Conservation (phyloP, 176 grass and related monocot genomes). For the Otatea glauca region DNA sequence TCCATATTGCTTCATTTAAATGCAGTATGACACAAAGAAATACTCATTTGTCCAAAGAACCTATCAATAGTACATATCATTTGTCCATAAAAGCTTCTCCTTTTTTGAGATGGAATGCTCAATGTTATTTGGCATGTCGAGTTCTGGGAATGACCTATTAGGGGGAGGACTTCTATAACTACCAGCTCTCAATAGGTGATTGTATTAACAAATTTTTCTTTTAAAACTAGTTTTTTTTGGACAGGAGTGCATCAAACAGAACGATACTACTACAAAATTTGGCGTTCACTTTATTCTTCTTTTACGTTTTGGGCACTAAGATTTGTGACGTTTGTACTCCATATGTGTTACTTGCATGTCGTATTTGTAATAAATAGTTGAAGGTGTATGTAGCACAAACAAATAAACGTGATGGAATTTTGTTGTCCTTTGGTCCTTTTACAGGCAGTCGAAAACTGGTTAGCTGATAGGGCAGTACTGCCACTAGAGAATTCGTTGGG, state of each 20-base stretch:
- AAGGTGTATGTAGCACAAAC: background rate
- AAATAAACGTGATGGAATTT: slow-evolving; percentile 3
- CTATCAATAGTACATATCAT: background rate
- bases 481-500: slow-evolving; percentile 87
- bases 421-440: slow-evolving; percentile 39
- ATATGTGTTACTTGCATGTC: background rate
- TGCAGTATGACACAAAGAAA: background rate
- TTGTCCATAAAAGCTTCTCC: background rate
- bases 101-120: background rate
- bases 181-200: slow-evolving; percentile 1
- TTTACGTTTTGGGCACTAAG: background rate
- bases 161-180: background rate
- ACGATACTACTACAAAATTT: background rate
- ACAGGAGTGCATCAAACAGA: slow-evolving; percentile 17
- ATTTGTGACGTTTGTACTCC: background rate
- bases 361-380: slow-evolving; percentile 11
- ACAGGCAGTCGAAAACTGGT: slow-evolving; percentile 74
- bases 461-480: slow-evolving; percentile 80
- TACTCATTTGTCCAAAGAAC: background rate
- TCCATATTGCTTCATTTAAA: slow-evolving; percentile 14
- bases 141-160: background rate
- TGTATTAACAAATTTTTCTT: background rate
- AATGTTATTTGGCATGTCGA: background rate
- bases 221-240: slow-evolving; percentile 2
- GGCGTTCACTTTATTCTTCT: background rate